phyloP scores from a whole-genome alignment of 2,329 filamentous ascomycete genomes.

The Cytospora chrysosperma region DNA sequence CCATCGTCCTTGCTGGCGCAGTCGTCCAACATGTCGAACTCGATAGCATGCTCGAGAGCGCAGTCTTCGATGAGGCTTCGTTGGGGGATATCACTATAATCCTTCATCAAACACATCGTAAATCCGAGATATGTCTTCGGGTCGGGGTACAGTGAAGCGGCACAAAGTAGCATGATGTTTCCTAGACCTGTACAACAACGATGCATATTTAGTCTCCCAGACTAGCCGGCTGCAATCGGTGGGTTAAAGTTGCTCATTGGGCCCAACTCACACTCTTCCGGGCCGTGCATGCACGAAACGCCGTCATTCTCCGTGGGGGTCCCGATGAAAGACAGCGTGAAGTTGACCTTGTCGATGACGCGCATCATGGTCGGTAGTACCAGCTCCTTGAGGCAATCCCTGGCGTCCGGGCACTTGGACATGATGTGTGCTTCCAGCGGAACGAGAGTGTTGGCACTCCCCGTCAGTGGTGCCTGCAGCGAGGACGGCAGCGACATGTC shows the following conservation, averaged over 20 bases:
- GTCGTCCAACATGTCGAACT: conserved; percentile 76
- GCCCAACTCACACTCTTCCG: conserved; percentile 63
- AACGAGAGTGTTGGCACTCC: conserved; percentile 45
- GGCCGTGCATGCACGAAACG: conserved; percentile 85
- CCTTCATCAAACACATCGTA: conserved; percentile 79
- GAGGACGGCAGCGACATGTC: conserved; percentile 19
- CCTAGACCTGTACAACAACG: conserved; percentile 60
- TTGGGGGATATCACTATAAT: conserved; percentile 76
- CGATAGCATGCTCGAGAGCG: conserved; percentile 85
- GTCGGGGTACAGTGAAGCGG: conserved; percentile 76
- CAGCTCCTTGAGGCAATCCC: conserved; percentile 76
- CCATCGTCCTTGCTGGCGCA: conserved; percentile 79
- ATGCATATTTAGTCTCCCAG: neutral
- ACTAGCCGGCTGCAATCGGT: neutral
- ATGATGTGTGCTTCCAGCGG: conserved; percentile 94
- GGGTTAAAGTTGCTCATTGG: neutral
- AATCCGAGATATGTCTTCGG: conserved; percentile 90
- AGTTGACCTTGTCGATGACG: conserved; percentile 81
- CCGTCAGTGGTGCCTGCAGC: neutral
- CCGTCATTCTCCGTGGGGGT: conserved; percentile 76
- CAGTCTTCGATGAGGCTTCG: conserved; percentile 80
- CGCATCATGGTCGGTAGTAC: conserved; percentile 85
- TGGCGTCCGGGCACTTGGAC: conserved; percentile 93
- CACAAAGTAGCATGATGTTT: conserved; percentile 92
- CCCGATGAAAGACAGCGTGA: conserved; percentile 87